Percentiles rank a stretch among this genome's conserved stretches.
These are phyloP conservation scores for Ascochyta rabiei DNA, from an alignment of 2,329 filamentous ascomycete genomes.

Conservation along the genomic window DNA sequence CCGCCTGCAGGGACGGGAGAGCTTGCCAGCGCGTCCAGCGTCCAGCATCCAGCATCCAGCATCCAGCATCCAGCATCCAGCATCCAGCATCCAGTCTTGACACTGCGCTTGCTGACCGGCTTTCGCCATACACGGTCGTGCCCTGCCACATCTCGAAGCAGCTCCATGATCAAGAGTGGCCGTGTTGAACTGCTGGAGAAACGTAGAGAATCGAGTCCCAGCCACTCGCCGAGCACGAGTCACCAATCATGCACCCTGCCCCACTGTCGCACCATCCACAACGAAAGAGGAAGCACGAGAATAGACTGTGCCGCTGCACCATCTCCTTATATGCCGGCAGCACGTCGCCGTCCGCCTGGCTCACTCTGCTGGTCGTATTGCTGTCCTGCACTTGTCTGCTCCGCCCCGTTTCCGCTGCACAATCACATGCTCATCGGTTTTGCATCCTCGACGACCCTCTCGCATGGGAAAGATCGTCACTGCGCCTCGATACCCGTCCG, in stretches of 20 bases:
- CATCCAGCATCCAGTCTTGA: neutral
- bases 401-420: conserved; percentile 31
- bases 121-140: conserved; percentile 25
- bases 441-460: conserved; percentile 30
- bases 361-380: conserved; percentile 36
- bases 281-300: conserved; percentile 28
- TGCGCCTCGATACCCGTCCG: conserved; percentile 39
- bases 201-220: conserved; percentile 21
- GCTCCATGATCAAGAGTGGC: conserved; percentile 27
- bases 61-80: neutral
- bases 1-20: conserved; percentile 3
- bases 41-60: neutral
- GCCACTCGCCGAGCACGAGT: conserved; percentile 26
- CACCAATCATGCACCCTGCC: conserved; percentile 28
- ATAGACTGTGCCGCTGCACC: conserved; percentile 24
- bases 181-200: conserved; percentile 16
- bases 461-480: conserved; percentile 38
- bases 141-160: conserved; percentile 19
- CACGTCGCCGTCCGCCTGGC: conserved; percentile 23
- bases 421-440: conserved; percentile 43
- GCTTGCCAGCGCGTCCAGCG: neutral
- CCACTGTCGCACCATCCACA: conserved; percentile 44
- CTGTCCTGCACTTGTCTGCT: conserved; percentile 35
- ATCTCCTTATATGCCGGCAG: conserved; percentile 25
- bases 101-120: neutral